A percentile compares a stretch with the other conserved stretches of the same genome.
Evolutionary conservation across 164 flowering plant species (phyloP).

Genomic region (Protea cynaroides): DNA sequence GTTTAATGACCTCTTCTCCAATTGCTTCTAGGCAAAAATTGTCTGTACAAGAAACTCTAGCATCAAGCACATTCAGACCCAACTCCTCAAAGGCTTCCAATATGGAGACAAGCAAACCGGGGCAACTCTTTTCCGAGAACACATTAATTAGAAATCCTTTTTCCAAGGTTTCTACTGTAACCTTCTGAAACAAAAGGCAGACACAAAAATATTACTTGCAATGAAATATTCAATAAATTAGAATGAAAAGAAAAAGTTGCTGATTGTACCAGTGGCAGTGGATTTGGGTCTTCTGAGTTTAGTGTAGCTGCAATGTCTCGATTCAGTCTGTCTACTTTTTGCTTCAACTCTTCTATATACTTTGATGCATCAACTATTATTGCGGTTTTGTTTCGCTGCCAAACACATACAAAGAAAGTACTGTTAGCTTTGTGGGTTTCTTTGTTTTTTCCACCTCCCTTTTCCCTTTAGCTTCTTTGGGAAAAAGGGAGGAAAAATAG

Average conservation of each 20-base stretch:
- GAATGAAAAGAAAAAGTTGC: neutral
- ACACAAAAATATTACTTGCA: neutral
- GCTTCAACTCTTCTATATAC: slow-evolving; percentile 69
- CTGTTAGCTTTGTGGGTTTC: neutral
- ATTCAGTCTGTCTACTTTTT: slow-evolving; percentile 68
- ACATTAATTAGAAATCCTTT: slow-evolving; percentile 64
- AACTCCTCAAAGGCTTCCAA: slow-evolving; percentile 76
- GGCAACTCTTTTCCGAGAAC: slow-evolving; percentile 45
- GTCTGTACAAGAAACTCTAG: slow-evolving; percentile 69
- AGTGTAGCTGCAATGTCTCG: slow-evolving; percentile 42
- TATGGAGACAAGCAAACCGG: slow-evolving; percentile 63
- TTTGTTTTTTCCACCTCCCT: neutral
- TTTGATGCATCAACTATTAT: slow-evolving; percentile 79
- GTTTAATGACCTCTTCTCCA: slow-evolving; percentile 56
- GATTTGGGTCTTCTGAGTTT: slow-evolving; percentile 19
- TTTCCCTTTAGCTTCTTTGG: neutral
- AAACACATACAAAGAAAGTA: slow-evolving; percentile 6
- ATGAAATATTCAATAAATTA: neutral
- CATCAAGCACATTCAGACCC: slow-evolving; percentile 69
- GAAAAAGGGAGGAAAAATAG: too few species aligned
- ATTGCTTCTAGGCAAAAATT: slow-evolving; percentile 62
- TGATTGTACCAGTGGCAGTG: slow-evolving; percentile 33
- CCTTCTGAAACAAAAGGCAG: slow-evolving; percentile 26
- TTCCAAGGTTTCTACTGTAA: slow-evolving; percentile 63
- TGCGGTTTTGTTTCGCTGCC: slow-evolving; percentile 58